Evolutionary conservation across 2,329 filamentous ascomycete species (phyloP), one percentile per base, ranked within the genome.

Genomic region (Monilinia laxa): DNA sequence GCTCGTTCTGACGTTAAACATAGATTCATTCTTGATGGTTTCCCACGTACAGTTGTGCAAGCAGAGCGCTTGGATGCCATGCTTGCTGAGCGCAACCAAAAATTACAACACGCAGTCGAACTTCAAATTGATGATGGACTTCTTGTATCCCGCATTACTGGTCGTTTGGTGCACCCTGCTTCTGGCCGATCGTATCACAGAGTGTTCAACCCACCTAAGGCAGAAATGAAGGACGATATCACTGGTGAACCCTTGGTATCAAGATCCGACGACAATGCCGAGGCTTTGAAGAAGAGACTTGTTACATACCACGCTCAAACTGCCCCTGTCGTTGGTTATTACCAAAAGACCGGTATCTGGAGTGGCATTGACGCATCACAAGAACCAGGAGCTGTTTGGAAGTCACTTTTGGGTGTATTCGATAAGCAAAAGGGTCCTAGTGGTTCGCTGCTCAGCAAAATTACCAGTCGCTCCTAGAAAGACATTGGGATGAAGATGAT

Each of bases 11-110:
- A 72, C 66, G 35, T n/a, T 54, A 31, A 72, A 62, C 66, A 59
- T 75, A 97, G 94, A 74, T 99, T 99, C 85, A 99, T 99, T 77
- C 91, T 99, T 75, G 95, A 99, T 79, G 95, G 95, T 73, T 99
- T 99, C 86, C 95, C 95, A 67, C 92, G 95, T 76, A 99, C 95
- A 67, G 94, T 99, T 63, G 88, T 92, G 68, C 95, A 99, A 81
- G 95, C 95, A 69, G 89, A 97, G 83, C 89, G 93, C 76, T 90
- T 99, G 76, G 95, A 99, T 80, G 84, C 86, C 74, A 99, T 99
- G 95, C 90, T 99, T 71, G 77, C 81, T 63, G 84, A 83, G 71
- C 89, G 91, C 79, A 84, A 89, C 74, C 90, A 96, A 82, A 90
- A 88, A 75, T 89, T 99, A 72, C 92, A 97, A 81, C 93, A 98